Conservation (phyloP, 352 stramenopile genomes). For the Plasmopara muralis region DNA sequence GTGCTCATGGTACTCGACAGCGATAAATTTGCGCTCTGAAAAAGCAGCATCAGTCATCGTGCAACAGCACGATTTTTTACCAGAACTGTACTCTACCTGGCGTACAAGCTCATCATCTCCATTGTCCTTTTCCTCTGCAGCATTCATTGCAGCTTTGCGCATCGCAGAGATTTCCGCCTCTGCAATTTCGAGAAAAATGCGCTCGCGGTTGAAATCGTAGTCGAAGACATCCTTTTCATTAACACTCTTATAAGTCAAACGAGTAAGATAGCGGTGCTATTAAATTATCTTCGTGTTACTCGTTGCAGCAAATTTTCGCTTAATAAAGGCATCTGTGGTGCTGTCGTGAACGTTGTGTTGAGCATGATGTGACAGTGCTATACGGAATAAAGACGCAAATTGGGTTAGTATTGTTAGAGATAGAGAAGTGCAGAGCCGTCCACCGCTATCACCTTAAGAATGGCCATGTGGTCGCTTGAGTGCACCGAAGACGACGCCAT, state of each 20-base stretch:
- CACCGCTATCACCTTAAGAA: slow-evolving; percentile 23
- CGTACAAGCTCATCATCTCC: slow-evolving; percentile 37
- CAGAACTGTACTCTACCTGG: slow-evolving; percentile 21
- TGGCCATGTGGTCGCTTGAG: slow-evolving; percentile 20
- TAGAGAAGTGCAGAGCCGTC: not conserved
- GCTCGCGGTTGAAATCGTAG: slow-evolving; percentile 68
- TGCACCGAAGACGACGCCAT: slow-evolving; percentile 34
- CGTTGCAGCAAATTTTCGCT: slow-evolving; percentile 58
- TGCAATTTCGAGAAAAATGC: slow-evolving; percentile 61
- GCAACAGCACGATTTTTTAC: not conserved
- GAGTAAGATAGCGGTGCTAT: not conserved
- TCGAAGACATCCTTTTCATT: slow-evolving; percentile 50
- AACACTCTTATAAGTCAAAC: not conserved
- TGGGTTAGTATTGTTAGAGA: not conserved
- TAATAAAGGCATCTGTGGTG: slow-evolving; percentile 32
- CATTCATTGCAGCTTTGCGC: slow-evolving; percentile 24
- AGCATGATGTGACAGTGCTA: slow-evolving; percentile 49
- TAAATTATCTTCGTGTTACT: slow-evolving; percentile 15
- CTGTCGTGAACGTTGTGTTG: slow-evolving; percentile 44
- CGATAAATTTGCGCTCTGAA: slow-evolving; percentile 34
- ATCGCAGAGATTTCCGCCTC: slow-evolving; percentile 50
- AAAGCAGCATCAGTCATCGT: not conserved
- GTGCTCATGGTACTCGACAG: slow-evolving; percentile 31
- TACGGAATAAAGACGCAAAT: not conserved
- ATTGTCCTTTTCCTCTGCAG: slow-evolving; percentile 21